phyloP scores from a whole-genome alignment of 2,329 filamentous ascomycete genomes.

The Epichloe coenophiala region DNA sequence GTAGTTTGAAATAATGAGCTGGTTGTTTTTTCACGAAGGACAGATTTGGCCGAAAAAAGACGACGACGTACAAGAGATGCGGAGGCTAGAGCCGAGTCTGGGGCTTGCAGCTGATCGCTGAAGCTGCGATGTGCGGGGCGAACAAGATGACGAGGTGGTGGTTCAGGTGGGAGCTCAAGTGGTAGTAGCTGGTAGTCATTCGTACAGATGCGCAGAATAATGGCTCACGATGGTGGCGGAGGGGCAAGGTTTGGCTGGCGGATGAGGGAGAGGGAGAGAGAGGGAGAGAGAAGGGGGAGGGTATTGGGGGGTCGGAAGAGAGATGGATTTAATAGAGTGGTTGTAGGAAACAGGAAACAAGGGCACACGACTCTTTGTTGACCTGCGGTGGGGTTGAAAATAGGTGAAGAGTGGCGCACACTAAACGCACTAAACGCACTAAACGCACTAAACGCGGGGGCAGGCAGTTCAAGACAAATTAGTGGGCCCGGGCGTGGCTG shows the following conservation, averaged over 20 bases:
- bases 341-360: background rate
- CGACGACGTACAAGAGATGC: background rate
- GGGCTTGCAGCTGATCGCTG: background rate
- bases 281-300: background rate
- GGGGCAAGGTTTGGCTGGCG: background rate
- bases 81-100: background rate
- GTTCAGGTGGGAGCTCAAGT: background rate
- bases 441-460: background rate
- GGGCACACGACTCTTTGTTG: no score
- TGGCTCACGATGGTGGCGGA: background rate
- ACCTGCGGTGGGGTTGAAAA: no score
- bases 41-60: background rate
- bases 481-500: background rate
- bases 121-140: background rate
- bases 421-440: no score
- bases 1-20: background rate
- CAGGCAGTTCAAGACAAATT: background rate
- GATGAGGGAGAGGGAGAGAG: background rate
- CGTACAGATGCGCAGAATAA: background rate
- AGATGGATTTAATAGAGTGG: no score
- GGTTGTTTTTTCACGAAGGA: background rate
- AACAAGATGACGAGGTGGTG: background rate
- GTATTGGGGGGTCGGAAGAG: background rate
- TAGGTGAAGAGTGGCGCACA: background rate
- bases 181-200: background rate